phyloP scores from a whole-genome alignment of 73 alveolate genomes.

The Paramecium sexaurelia region DNA sequence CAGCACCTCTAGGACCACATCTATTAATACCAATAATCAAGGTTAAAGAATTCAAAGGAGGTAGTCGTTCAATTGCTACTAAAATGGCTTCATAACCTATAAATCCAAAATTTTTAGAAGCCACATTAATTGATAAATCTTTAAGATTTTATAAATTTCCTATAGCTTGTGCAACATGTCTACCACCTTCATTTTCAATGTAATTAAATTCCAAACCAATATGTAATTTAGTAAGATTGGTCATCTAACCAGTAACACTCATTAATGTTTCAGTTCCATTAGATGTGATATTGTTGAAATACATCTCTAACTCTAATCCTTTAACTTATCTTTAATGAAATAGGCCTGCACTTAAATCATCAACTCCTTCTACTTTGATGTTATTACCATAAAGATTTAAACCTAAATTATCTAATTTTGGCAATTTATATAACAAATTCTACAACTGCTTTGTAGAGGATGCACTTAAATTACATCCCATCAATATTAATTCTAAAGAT shows the following conservation, averaged over 20 bases:
- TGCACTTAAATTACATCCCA: background rate
- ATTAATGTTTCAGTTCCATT: constrained; percentile 61
- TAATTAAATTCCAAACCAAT: constrained; percentile 64
- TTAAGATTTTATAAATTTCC: background rate
- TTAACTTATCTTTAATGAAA: constrained; percentile 28
- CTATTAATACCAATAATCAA: constrained; percentile 55
- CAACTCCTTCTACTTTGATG: constrained; percentile 43
- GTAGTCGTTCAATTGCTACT: constrained; percentile 37
- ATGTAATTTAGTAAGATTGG: background rate
- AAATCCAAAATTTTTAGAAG: constrained; percentile 62
- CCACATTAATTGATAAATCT: constrained; percentile 48
- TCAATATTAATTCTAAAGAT: background rate
- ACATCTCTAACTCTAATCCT: constrained; percentile 38
- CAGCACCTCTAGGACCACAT: constrained; percentile 65
- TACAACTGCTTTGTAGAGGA: background rate
- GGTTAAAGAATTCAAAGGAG: background rate
- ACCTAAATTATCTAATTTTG: background rate
- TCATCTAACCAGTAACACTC: constrained; percentile 33
- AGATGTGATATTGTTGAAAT: constrained; percentile 59
- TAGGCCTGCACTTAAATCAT: constrained; percentile 49
- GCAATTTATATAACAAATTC: background rate
- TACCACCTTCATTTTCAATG: constrained; percentile 57
- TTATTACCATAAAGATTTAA: background rate
- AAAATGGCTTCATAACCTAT: constrained; percentile 44
- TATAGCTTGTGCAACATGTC: constrained; percentile 9